Evolutionary conservation across 2,329 filamentous ascomycete species (phyloP).

Genomic region (Raffaelea albimanens): DNA sequence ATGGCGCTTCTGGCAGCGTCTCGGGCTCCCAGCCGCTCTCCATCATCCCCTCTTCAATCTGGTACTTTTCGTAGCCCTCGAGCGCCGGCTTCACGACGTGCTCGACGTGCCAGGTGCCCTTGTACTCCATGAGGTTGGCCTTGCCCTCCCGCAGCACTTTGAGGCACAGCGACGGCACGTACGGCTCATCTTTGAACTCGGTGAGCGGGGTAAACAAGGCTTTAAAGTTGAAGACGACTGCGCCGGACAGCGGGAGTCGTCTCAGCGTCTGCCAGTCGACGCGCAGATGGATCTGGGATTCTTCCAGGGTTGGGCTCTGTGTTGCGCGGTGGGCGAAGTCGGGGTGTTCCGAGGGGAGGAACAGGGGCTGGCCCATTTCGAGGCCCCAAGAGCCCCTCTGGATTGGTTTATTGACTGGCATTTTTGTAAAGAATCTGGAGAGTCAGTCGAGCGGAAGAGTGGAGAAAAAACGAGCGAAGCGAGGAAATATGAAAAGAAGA

Average conservation of each 20-base stretch:
- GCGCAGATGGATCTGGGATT: constrained; percentile 52
- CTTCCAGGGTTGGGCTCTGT: constrained; percentile 27
- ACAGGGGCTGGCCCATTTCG: constrained; percentile 66
- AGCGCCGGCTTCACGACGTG: constrained; percentile 2
- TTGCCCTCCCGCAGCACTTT: constrained; percentile 59
- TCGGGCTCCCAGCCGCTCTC: neutral
- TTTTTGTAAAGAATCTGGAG: constrained; percentile 34
- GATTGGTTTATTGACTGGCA: constrained; percentile 65
- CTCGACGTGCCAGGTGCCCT: constrained; percentile 6
- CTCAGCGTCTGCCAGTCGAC: constrained; percentile 87
- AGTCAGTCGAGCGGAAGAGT: neutral
- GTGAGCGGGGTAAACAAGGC: constrained; percentile 68
- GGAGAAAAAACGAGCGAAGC: neutral
- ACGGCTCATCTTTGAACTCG: constrained; percentile 62
- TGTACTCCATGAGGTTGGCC: constrained; percentile 10
- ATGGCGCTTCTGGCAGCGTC: constrained; percentile 1
- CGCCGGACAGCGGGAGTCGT: constrained; percentile 65
- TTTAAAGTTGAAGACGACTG: constrained; percentile 81
- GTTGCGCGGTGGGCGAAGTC: constrained; percentile 26
- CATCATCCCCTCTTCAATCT: constrained; percentile 1
- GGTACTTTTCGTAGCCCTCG: neutral
- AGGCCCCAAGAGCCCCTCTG: constrained; percentile 80
- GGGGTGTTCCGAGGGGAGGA: constrained; percentile 45
- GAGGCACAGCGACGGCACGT: constrained; percentile 57
- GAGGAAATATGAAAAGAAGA: neutral